phyloP scores from a whole-genome alignment of 2,329 filamentous ascomycete species.

The Tolypocladium ophioglossoides region DNA sequence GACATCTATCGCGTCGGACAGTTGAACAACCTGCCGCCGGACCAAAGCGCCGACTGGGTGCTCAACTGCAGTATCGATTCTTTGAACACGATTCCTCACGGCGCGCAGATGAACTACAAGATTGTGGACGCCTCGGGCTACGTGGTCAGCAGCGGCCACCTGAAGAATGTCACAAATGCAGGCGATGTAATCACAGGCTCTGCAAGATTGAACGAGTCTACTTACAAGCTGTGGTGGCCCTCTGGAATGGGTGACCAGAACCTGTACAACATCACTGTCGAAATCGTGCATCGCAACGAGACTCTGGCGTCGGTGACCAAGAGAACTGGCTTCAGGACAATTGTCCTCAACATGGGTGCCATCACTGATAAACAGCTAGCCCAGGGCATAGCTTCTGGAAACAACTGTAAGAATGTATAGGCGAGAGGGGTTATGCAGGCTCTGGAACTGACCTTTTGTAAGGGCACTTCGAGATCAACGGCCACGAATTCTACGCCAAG shows the following conservation, averaged over 20 bases:
- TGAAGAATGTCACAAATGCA: constrained; percentile 25
- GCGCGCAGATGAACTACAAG: constrained; percentile 32
- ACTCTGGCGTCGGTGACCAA: constrained; percentile 29
- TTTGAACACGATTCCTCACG: constrained; percentile 33
- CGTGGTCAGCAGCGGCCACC: constrained; percentile 17
- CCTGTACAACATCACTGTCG: constrained; percentile 44
- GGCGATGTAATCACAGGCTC: constrained; percentile 37
- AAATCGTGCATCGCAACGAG: constrained; percentile 27
- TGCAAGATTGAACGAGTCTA: constrained; percentile 27
- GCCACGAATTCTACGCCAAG: constrained; percentile 47
- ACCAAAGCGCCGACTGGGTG: constrained; percentile 47
- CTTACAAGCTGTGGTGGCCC: constrained; percentile 52
- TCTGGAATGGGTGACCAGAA: constrained; percentile 43
- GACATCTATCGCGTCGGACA: constrained; percentile 50
- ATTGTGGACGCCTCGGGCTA: constrained; percentile 30
- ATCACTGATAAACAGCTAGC: constrained; percentile 42
- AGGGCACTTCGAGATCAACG: constrained; percentile 56
- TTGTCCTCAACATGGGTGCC: constrained; percentile 44
- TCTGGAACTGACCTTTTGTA: neutral
- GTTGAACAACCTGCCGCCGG: constrained; percentile 45
- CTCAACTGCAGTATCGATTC: constrained; percentile 51
- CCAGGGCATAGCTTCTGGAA: constrained; percentile 30
- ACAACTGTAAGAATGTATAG: constrained; percentile 22
- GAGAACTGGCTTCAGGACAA: constrained; percentile 50
- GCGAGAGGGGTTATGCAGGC: too few relatives aligned